Conservation (phyloP, 129 eudicot genomes). For the Tagetes erecta region DNA sequence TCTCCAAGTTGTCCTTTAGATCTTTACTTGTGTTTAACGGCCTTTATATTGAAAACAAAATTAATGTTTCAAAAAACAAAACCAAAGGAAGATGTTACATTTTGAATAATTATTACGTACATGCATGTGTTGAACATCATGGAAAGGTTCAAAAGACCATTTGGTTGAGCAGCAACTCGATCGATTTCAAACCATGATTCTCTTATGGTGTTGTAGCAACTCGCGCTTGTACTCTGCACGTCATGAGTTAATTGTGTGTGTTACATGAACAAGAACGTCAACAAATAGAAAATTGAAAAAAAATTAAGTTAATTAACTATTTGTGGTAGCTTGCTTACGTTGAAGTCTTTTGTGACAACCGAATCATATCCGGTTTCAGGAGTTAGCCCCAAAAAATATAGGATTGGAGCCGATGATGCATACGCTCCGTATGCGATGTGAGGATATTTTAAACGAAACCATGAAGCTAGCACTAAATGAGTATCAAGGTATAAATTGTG, state of each 20-base stretch:
- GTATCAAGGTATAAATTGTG: neutral
- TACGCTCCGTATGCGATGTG: constrained; percentile 37
- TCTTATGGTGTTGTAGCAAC: constrained; percentile 44
- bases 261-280: neutral
- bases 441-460: constrained; percentile 33
- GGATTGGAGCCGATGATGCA: constrained; percentile 31
- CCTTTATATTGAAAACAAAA: constrained; percentile 11
- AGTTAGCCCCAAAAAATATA: constrained; percentile 31
- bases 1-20: constrained; percentile 17
- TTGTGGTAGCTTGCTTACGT: constrained; percentile 1
- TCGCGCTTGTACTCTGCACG: constrained; percentile 35
- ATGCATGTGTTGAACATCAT: constrained; percentile 45
- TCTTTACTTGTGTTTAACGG: constrained; percentile 32
- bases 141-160: constrained; percentile 37
- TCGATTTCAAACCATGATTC: constrained; percentile 51
- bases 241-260: neutral
- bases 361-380: constrained; percentile 33
- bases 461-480: constrained; percentile 29
- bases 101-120: neutral
- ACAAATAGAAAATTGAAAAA: no score
- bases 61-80: neutral
- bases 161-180: constrained; percentile 33
- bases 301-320: neutral
- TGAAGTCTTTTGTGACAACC: constrained; percentile 30
- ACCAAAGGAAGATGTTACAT: neutral